Evolutionary conservation across 2,329 filamentous ascomycete species (phyloP), one percentile per base, ranked within the genome.

Genomic region (Orbilia ellipsospora): DNA sequence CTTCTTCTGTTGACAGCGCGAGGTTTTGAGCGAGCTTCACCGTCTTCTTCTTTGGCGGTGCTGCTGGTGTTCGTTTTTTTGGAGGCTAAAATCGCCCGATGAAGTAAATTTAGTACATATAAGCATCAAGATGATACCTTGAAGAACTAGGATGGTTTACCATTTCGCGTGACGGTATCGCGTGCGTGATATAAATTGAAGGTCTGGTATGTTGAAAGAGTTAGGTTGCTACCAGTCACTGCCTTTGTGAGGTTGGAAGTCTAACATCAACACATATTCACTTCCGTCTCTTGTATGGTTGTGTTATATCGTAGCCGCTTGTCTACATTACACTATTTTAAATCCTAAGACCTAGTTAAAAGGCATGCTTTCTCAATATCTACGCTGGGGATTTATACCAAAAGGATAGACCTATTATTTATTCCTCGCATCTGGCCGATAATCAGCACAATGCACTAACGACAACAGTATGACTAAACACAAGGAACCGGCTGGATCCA

Each of bases 11-110:
- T 1, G 73, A 66, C 12, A 77, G 60, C 52, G 56, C 67, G 26
- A 77, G 66, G 50, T 77, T 52, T 16, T 72, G 73, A 7, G 73
- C 73, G 28, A 77, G 65, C 66, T 77, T 77, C 50, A 72, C 61
- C 16, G 50, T 70, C 5, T 50, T 31, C 50, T 67, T 77, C 61
- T 77, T 77, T 28, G 60, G 54, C 40, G 64, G 57, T 31, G 42
- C 51, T 31, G 56, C 66, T 16, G 55, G 7, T 7, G 23, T 61
- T 57, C 61, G 59, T 51, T 77, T 77, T 42, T 63, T 70, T 7
- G 66, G 73, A 52, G 73, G 73, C 73, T 76, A 20, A 10, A 23
- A 44, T 13, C 10, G 44, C 44, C 5, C 31, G 31, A 31, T 31
- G 28, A 15, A 15, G 40, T 36, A 48, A 16, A 6, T 23, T 59